Conservation (phyloP, 2,329 filamentous ascomycete genomes). For the Lasiodiplodia gonubiensis region DNA sequence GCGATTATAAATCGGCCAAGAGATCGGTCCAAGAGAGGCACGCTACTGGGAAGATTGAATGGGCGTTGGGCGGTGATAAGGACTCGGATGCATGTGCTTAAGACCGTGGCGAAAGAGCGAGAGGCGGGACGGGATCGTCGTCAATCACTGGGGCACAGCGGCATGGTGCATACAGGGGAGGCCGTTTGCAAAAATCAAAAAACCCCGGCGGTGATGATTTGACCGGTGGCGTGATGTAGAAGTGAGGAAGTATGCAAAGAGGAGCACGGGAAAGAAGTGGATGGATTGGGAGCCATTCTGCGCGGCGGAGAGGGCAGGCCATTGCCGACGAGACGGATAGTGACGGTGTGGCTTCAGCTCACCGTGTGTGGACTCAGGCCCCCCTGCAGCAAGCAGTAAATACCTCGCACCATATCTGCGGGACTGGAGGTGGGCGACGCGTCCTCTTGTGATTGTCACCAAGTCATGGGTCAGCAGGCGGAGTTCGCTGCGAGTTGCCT, state of each 20-base stretch:
- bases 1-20: constrained; percentile 23
- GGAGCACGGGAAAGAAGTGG: not conserved
- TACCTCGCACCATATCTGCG: not conserved
- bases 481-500: constrained; percentile 10
- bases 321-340: constrained; percentile 3
- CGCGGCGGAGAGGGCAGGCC: not conserved
- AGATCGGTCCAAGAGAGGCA: not conserved
- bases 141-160: constrained; percentile 18
- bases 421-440: not conserved
- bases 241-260: not conserved
- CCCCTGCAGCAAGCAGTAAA: constrained; percentile 5
- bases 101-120: constrained; percentile 22
- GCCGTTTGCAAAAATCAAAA: not conserved
- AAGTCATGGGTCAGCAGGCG: constrained; percentile 14
- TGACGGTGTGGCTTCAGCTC: not conserved
- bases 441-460: not conserved
- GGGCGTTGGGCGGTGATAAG: constrained; percentile 20
- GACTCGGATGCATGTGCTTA: constrained; percentile 10
- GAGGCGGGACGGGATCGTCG: constrained; percentile 11
- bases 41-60: not conserved
- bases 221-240: not conserved
- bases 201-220: not conserved
- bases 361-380: not conserved
- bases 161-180: constrained; percentile 10
- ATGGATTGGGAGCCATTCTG: not conserved